Conservation (phyloP, 768 basidiomycete species). For the Daedalea quercina region DNA sequence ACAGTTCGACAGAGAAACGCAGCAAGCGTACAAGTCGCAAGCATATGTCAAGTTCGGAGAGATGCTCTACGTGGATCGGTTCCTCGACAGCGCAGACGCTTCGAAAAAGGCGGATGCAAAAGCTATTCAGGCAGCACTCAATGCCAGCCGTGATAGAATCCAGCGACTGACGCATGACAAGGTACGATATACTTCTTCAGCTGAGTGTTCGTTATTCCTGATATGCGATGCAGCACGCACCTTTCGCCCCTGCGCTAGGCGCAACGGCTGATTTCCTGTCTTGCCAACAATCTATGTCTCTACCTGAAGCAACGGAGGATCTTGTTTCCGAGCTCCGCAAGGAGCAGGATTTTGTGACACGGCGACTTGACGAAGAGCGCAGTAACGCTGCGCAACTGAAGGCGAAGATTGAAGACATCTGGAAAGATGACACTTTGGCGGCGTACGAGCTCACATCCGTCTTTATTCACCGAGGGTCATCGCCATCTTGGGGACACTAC, state of each 20-base stretch:
- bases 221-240: conserved; percentile 41
- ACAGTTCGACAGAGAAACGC: conserved; percentile 88
- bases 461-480: conserved; percentile 89
- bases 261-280: conserved; percentile 52
- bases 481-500: conserved; percentile 87
- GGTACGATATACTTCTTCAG: conserved; percentile 32
- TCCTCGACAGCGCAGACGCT: conserved; percentile 69
- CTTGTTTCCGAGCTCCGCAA: conserved; percentile 42
- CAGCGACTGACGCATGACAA: conserved; percentile 65
- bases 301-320: conserved; percentile 56
- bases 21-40: conserved; percentile 93
- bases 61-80: conserved; percentile 86
- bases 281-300: conserved; percentile 33
- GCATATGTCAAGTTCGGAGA: conserved; percentile 90
- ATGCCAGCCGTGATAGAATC: conserved; percentile 57
- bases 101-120: conserved; percentile 69
- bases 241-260: conserved; percentile 50
- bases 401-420: conserved; percentile 63
- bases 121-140: conserved; percentile 61
- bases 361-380: conserved; percentile 53
- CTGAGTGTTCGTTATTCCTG: neutral
- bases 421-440: conserved; percentile 58
- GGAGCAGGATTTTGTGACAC: conserved; percentile 47
- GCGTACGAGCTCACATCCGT: conserved; percentile 92
- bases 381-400: conserved; percentile 48